Evolutionary conservation across 2,329 filamentous ascomycete species (phyloP).

Genomic region (Pezizomycotina sp.): DNA sequence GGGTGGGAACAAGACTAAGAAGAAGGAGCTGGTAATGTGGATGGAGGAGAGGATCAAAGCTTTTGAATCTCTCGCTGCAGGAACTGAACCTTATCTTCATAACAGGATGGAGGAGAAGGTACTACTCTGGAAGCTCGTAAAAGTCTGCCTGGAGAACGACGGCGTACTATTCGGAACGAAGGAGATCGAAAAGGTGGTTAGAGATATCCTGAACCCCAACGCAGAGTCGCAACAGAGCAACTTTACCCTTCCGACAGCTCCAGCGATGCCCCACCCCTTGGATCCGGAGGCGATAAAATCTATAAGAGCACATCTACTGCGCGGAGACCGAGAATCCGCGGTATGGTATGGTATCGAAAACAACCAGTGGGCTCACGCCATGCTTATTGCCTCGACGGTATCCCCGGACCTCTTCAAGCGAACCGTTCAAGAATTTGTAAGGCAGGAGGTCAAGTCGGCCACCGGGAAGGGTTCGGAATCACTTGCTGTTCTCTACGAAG

Average conservation of each 20-base stretch:
- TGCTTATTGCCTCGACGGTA: conserved; percentile 66
- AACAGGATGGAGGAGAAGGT: conserved; percentile 46
- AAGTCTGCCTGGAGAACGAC: conserved; percentile 70
- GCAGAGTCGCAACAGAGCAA: conserved; percentile 24
- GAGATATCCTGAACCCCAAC: conserved; percentile 54
- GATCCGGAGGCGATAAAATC: conserved; percentile 54
- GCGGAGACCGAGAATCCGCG: conserved; percentile 75
- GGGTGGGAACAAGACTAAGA: conserved; percentile 66
- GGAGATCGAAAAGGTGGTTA: conserved; percentile 56
- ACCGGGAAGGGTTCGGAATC: conserved; percentile 56
- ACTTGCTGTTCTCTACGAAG: conserved; percentile 77
- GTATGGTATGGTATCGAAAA: conserved; percentile 89
- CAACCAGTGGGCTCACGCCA: conserved; percentile 87
- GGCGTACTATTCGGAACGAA: conserved; percentile 59
- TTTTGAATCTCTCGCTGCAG: conserved; percentile 48
- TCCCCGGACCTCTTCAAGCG: conserved; percentile 78
- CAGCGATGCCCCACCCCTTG: conserved; percentile 47
- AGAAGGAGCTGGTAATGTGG: conserved; percentile 82
- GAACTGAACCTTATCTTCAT: conserved; percentile 19
- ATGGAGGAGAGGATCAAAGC: conserved; percentile 56
- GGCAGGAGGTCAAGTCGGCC: conserved; percentile 75
- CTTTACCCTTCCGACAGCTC: conserved; percentile 33
- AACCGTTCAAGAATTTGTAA: conserved; percentile 86
- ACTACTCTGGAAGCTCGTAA: conserved; percentile 73
- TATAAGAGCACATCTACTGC: conserved; percentile 55